Percentiles rank a stretch among this genome's conserved stretches.
phyloP scores from a whole-genome alignment of 768 basidiomycete species.

The Candolleomyces eurysporus region DNA sequence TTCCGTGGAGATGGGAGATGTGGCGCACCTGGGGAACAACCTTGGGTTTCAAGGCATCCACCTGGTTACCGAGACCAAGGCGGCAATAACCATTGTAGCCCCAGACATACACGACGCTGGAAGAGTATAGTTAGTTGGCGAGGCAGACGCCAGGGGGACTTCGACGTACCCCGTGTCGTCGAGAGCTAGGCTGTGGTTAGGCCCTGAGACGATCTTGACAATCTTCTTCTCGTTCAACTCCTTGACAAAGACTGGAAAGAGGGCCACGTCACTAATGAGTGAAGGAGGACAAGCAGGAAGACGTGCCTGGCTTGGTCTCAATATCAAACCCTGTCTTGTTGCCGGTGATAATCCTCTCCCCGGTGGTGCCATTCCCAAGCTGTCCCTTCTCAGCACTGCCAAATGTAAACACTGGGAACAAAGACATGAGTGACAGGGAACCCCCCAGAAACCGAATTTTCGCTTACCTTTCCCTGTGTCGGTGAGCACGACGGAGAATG shows the following conservation, averaged over 20 bases:
- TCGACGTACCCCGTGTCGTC: constrained; percentile 66
- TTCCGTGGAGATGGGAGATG: background rate
- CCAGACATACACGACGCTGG: constrained; percentile 78
- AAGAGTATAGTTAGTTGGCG: constrained; percentile 1
- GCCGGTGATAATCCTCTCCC: constrained; percentile 86
- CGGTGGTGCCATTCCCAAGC: constrained; percentile 88
- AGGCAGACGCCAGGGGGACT: background rate
- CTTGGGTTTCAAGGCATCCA: constrained; percentile 77
- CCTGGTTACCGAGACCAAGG: constrained; percentile 83
- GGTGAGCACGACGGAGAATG: constrained; percentile 82
- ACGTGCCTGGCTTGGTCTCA: constrained; percentile 64
- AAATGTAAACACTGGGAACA: constrained; percentile 72
- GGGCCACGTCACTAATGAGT: background rate
- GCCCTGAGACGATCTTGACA: constrained; percentile 78
- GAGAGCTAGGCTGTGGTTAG: constrained; percentile 83
- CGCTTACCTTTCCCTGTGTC: constrained; percentile 73
- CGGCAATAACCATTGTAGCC: constrained; percentile 92
- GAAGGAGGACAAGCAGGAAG: background rate
- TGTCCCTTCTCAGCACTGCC: constrained; percentile 94
- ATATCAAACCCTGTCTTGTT: constrained; percentile 84
- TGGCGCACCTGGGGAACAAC: constrained; percentile 69
- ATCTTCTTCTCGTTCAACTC: constrained; percentile 78
- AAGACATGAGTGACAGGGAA: background rate
- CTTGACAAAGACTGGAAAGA: constrained; percentile 61
- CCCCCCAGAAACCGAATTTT: background rate